Base-by-base conservation (phyloP, 2,329 filamentous ascomycete species). In the Cladosporium sp. region DNA sequence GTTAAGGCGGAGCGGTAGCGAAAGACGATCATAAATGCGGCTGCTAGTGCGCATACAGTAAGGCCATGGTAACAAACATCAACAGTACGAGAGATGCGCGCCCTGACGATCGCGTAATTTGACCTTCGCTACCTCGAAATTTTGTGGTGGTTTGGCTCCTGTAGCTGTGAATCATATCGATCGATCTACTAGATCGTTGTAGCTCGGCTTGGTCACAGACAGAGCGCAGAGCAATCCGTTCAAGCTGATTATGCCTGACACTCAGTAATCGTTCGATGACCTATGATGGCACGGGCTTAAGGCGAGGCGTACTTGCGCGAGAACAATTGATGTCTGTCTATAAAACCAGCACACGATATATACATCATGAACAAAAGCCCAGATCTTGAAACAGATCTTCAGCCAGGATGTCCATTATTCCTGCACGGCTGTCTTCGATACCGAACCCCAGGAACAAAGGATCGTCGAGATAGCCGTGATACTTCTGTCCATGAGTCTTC, bases 391-490 rank as follows among this genome's bases (percentile, higher is more conserved):
- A 52, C 15, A 63, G 11, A 11, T 63, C 60, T n/a, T 47, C 47
- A 4, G 44, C 60, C 26, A 63, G 14, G 3, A 63, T 14, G 26
- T 63, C 60, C 28, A 63, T 63, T 10, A 32, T 32, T 21, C 60
- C 60, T 10, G 60, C 30, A 10, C 30, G 44, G 10, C 47, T 47
- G 47, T 63, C 58, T 15, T 60, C 58, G 41, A 87, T 81, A 0
- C 86, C 86, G 72, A 88, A 88, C 0, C 76, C 80, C 2, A 88
- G 55, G 51, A 88, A 83, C 21, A 88, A 21, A 14, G 82, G 80
- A 69, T 88, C 86, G 68, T 88, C 86, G 11, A 84, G 66, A 65
- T 82, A 86, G 0, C 86, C 86, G 70, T 87, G 83, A 68, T 88
- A 87, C 38, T 73, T 81, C 68, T 80, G 75, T 0, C 78, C 80